phyloP scores from a whole-genome alignment of 805 yeast genomes.

The Allodekkera sacchari region DNA sequence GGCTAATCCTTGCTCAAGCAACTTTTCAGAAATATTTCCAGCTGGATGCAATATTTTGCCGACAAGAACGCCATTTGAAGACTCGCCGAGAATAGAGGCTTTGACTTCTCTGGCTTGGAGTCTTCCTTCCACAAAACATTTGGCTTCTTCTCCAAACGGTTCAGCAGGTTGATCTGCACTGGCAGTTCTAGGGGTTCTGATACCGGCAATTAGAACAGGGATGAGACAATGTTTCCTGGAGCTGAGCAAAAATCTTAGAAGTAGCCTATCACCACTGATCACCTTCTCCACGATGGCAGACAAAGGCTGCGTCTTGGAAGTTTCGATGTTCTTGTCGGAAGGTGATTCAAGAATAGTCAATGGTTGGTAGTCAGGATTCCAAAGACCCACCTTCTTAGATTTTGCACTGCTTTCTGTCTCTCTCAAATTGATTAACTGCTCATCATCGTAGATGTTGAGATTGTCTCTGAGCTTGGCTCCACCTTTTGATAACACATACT shows the following conservation, averaged over 20 bases:
- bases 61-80: constrained; percentile 52
- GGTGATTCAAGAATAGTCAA: constrained; percentile 22
- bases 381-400: constrained; percentile 43
- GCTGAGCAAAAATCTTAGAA: constrained; percentile 42
- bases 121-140: constrained; percentile 52
- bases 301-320: constrained; percentile 34
- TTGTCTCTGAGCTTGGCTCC: constrained; percentile 54
- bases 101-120: constrained; percentile 54
- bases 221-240: constrained; percentile 45
- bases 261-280: constrained; percentile 69
- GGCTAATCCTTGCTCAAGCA: constrained; percentile 64
- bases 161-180: constrained; percentile 35
- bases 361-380: constrained; percentile 30
- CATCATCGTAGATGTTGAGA: constrained; percentile 35
- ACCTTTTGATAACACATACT: constrained; percentile 49
- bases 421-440: constrained; percentile 28
- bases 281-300: constrained; percentile 66
- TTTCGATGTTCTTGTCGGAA: constrained; percentile 25
- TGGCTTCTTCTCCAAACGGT: constrained; percentile 61
- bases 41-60: constrained; percentile 61
- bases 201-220: constrained; percentile 65
- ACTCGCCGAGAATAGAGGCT: constrained; percentile 51
- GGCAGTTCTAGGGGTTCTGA: constrained; percentile 63
- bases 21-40: constrained; percentile 63
- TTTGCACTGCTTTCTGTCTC: constrained; percentile 44